phyloP scores from a whole-genome alignment of 306 rosid species.

The Purshia tridentata region DNA sequence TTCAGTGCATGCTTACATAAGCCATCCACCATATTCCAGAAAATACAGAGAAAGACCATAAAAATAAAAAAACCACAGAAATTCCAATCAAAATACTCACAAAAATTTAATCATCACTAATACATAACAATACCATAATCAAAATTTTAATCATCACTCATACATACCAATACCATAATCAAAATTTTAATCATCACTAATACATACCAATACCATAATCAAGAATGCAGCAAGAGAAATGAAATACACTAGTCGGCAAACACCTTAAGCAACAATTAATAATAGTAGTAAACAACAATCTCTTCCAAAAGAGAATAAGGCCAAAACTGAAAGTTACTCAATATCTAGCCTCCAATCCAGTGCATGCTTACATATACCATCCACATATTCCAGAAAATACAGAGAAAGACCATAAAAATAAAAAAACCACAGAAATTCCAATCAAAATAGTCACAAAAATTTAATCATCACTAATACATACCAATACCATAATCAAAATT shows the following conservation, averaged over 20 bases:
- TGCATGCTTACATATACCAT: neutral
- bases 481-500: neutral
- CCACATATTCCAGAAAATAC: neutral
- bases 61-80: neutral
- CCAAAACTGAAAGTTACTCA: neutral
- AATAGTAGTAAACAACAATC: neutral
- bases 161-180: no score
- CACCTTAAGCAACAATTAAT: neutral
- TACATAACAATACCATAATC: no score
- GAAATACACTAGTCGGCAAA: neutral
- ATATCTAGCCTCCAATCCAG: neutral
- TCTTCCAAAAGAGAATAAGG: neutral
- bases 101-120: no score
- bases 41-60: neutral
- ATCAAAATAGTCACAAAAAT: neutral
- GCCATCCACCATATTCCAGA: neutral
- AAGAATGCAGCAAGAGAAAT: neutral
- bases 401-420: neutral
- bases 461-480: no score
- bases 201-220: no score
- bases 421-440: neutral
- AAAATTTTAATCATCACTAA: no score
- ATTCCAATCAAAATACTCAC: neutral
- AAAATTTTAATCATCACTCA: neutral
- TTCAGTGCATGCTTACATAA: neutral